Percentiles rank a stretch among this genome's conserved stretches.
Evolutionary conservation across 2,329 filamentous ascomycete genomes (phyloP).

Genomic region (Parasarocladium wereldwijsianum): DNA sequence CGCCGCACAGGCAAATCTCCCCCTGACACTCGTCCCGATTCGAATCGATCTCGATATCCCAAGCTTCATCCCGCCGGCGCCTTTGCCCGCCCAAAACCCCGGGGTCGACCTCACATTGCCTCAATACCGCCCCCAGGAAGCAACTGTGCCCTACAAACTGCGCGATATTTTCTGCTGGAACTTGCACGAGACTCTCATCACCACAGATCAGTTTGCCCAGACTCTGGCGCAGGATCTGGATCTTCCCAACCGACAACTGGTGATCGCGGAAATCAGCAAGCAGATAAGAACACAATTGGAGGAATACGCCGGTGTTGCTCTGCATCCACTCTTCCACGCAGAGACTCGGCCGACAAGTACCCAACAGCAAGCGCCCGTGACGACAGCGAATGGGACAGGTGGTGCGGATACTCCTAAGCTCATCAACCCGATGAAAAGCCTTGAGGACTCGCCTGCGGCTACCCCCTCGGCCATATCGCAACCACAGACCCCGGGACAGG

Average conservation of each 20-base stretch:
- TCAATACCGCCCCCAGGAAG: constrained; percentile 66
- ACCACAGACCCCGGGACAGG: constrained; percentile 42
- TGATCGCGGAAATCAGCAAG: constrained; percentile 72
- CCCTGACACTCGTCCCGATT: constrained; percentile 84
- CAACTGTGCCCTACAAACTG: constrained; percentile 71
- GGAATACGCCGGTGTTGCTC: constrained; percentile 86
- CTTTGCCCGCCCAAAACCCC: constrained; percentile 49
- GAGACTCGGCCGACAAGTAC: constrained; percentile 18
- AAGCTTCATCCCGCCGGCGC: constrained; percentile 48
- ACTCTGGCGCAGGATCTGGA: constrained; percentile 85
- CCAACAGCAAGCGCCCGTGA: constrained; percentile 8
- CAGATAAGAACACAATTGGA: constrained; percentile 92
- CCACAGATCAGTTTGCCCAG: constrained; percentile 90
- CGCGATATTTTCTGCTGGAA: constrained; percentile 98
- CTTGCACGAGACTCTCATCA: constrained; percentile 82
- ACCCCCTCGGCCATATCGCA: constrained; percentile 25
- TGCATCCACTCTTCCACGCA: constrained; percentile 81
- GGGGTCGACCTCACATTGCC: constrained; percentile 58
- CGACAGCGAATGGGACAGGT: constrained; percentile 8
- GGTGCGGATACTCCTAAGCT: constrained; percentile 15
- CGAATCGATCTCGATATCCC: constrained; percentile 90
- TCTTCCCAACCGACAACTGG: constrained; percentile 56
- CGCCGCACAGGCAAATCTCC: constrained; percentile 57
- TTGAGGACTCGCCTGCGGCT: constrained; percentile 23
- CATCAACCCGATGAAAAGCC: constrained; percentile 16